A percentile compares a stretch with the other conserved stretches of the same genome.
Conservation (phyloP, 1,284 basidiomycete genomes). For the Sporisorium reilianum region DNA sequence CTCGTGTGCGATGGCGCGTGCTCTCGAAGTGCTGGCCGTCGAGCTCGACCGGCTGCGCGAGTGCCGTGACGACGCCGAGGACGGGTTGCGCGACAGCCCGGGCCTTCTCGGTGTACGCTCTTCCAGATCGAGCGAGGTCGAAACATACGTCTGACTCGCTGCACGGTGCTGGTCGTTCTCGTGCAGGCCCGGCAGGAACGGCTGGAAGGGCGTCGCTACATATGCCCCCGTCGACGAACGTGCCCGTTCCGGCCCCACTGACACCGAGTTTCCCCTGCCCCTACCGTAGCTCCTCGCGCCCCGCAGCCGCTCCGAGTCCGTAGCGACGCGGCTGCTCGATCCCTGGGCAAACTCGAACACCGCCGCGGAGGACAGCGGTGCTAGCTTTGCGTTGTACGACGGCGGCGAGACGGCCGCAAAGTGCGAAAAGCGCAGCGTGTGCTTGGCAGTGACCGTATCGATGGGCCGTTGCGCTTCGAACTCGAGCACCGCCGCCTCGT, state of each 20-base stretch:
- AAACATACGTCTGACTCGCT: constrained; percentile 13
- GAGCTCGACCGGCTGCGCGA: constrained; percentile 27
- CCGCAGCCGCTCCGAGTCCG: constrained; percentile 22
- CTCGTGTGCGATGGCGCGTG: constrained; percentile 39
- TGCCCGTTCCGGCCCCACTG: constrained; percentile 20
- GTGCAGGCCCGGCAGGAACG: constrained; percentile 29
- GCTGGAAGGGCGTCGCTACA: constrained; percentile 31
- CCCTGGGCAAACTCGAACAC: constrained; percentile 36
- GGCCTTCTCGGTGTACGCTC: constrained; percentile 16
- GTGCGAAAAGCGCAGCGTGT: constrained; percentile 53
- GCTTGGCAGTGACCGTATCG: constrained; percentile 60
- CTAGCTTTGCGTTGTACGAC: constrained; percentile 9
- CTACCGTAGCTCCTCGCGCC: constrained; percentile 14
- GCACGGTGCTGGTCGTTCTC: constrained; percentile 29
- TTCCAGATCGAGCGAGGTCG: constrained; percentile 40
- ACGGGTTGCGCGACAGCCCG: constrained; percentile 22
- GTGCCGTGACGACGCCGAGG: constrained; percentile 18
- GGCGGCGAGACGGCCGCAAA: constrained; percentile 27
- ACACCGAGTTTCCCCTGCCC: constrained; percentile 24
- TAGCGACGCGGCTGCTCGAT: constrained; percentile 22
- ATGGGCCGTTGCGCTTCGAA: constrained; percentile 62
- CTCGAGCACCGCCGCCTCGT: constrained; percentile 34
- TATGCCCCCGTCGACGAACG: constrained; percentile 9
- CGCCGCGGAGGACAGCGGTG: constrained; percentile 18
- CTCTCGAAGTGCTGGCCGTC: constrained; percentile 31